Evolutionary conservation across 225 moss, liverwort and hornwort species (phyloP), one percentile per base, ranked within the genome.

Genomic region (Straminergon stramineum): DNA sequence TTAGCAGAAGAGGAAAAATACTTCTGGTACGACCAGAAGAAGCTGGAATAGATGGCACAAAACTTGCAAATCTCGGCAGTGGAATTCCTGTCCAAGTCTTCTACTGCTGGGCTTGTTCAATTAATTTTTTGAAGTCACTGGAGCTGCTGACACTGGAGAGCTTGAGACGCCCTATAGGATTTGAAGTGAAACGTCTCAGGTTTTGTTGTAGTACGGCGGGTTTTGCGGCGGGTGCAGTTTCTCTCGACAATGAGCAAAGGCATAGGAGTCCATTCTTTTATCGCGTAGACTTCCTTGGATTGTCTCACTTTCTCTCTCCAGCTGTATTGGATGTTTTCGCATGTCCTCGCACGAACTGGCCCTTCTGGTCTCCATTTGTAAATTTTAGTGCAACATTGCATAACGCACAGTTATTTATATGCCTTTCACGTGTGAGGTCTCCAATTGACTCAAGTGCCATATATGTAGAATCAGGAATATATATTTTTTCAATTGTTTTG

Each of bases 21-120:
- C 69, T 90, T 93, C 55, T 92, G 92, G 93, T 91, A 83, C 81
- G 93, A 94, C 76, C 82, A 81, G 87, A 92, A 93, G 69, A 94
- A 94, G 77, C 87, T 92, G 91, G 91, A 91, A 86, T 94, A 94
- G 78, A 60, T 57, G 8, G 65, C 55, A n/a, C 82, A 27, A 57
- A 62, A 34, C 48, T 87, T 81, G 31, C 32, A 45, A 79, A 58
- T 65, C 71, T 43, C 55, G 75, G 53, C 55, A 60, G 62, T n/a
- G n/a, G 74, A 61, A 55, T 70, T 30, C 17, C 30, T 70, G 85
- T 83, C 17, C 9, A 51, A 82, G 55, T 39, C 41, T 61, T 67
- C 62, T 67, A 61, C 77, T 66, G 78, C 83, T 66, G 74, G 57
- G 78, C 58, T 88, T 85, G 41, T 83, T 28, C 79, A 88, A 83